Evolutionary conservation across 2,329 filamentous ascomycete species (phyloP).

Genomic region (Cylindrodendrum hubeiense): DNA sequence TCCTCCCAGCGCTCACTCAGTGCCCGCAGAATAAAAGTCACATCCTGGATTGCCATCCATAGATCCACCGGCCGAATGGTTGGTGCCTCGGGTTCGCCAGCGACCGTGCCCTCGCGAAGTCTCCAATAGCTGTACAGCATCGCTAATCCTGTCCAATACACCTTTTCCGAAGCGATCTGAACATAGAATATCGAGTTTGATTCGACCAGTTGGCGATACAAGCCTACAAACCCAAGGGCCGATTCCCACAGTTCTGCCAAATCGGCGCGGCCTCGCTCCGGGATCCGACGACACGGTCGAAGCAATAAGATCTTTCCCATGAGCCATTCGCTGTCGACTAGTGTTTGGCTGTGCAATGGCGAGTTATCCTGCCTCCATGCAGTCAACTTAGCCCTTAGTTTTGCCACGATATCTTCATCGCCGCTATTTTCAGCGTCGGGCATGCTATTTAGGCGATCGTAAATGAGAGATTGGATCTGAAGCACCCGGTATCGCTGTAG

Average conservation of each 20-base stretch:
- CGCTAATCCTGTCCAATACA: constrained; percentile 40
- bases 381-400: constrained; percentile 19
- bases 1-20: constrained; percentile 41
- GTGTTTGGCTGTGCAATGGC: constrained; percentile 28
- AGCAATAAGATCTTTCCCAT: constrained; percentile 39
- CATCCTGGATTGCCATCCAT: constrained; percentile 40
- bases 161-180: constrained; percentile 41
- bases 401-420: neutral
- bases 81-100: neutral
- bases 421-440: neutral
- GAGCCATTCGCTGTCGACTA: constrained; percentile 40
- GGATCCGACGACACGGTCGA: constrained; percentile 35
- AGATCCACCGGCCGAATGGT: constrained; percentile 27
- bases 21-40: constrained; percentile 36
- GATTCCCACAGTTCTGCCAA: constrained; percentile 36
- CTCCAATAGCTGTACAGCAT: constrained; percentile 40
- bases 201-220: constrained; percentile 39
- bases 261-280: constrained; percentile 24
- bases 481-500: constrained; percentile 40
- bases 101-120: constrained; percentile 5
- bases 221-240: constrained; percentile 27
- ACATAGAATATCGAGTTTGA: constrained; percentile 43
- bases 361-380: constrained; percentile 31
- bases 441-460: constrained; percentile 30
- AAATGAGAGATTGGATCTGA: constrained; percentile 39